Conservation (phyloP, 1,284 basidiomycete species). For the Trametes hirsuta region DNA sequence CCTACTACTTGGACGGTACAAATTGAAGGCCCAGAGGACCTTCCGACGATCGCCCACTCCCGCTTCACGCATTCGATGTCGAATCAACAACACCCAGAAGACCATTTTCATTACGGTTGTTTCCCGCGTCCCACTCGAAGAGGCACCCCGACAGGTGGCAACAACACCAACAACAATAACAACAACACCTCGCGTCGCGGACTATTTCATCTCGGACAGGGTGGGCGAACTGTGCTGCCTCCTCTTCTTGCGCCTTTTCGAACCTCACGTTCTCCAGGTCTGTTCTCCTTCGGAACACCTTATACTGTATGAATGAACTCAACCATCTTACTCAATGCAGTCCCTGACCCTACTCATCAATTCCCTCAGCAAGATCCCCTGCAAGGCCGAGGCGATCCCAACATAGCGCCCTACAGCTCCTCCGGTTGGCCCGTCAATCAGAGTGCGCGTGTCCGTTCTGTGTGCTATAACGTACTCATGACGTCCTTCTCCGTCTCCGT, state of each 20-base stretch:
- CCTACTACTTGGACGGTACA: conserved; percentile 25
- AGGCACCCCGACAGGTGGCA: conserved; percentile 33
- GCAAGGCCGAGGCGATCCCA: conserved; percentile 58
- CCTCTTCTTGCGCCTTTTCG: conserved; percentile 82
- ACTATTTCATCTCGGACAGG: conserved; percentile 71
- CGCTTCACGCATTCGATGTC: conserved; percentile 37
- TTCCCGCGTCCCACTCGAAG: conserved; percentile 34
- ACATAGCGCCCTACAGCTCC: conserved; percentile 51
- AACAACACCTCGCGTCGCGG: conserved; percentile 34
- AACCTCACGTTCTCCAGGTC: conserved; percentile 86
- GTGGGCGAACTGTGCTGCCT: conserved; percentile 85
- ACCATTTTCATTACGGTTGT: conserved; percentile 40
- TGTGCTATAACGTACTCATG: conserved; percentile 17
- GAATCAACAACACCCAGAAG: conserved; percentile 35
- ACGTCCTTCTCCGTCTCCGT: conserved; percentile 18
- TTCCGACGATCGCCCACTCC: conserved; percentile 37
- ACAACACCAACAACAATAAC: conserved; percentile 29
- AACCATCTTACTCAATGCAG: conserved; percentile 31
- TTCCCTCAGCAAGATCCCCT: conserved; percentile 67
- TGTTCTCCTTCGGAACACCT: conserved; percentile 52
- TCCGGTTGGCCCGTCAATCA: conserved; percentile 48
- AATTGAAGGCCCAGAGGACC: conserved; percentile 36
- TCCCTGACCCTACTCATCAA: conserved; percentile 45
- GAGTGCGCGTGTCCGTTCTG: conserved; percentile 41
- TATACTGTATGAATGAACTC: conserved; percentile 34